Percentiles rank a stretch among this genome's conserved stretches.
Conservation (phyloP, 768 basidiomycete species). For the Collybia sordida region DNA sequence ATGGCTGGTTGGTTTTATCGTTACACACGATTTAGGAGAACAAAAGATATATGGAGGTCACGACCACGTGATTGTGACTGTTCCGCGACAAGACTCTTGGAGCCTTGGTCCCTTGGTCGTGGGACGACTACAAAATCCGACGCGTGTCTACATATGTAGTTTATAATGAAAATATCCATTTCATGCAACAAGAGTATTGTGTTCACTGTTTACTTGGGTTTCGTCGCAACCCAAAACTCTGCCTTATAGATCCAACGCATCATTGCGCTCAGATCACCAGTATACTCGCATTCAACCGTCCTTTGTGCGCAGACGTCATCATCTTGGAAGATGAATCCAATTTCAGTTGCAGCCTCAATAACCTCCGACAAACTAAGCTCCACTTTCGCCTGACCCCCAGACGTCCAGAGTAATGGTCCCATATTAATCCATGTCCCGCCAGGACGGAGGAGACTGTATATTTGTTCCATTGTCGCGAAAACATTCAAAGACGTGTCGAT, state of each 20-base stretch:
- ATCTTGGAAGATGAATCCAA: conserved; percentile 51
- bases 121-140: conserved; percentile 15
- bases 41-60: not conserved
- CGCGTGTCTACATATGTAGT: conserved; percentile 8
- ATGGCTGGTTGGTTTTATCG: not conserved
- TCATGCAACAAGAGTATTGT: too few relatives aligned
- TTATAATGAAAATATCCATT: too few relatives aligned
- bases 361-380: conserved; percentile 70
- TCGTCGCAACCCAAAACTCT: conserved; percentile 66
- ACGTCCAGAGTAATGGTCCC: conserved; percentile 66
- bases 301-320: conserved; percentile 26
- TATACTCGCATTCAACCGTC: conserved; percentile 66
- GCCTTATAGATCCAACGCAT: conserved; percentile 70
- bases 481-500: conserved; percentile 62
- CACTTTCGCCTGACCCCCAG: conserved; percentile 50
- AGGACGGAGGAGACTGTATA: conserved; percentile 53
- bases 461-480: conserved; percentile 53
- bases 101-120: too few relatives aligned
- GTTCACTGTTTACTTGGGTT: conserved; percentile 26
- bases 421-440: conserved; percentile 74
- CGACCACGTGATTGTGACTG: not conserved
- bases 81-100: too few relatives aligned
- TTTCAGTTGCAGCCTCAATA: conserved; percentile 42
- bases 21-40: not conserved
- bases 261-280: conserved; percentile 60